phyloP scores from a whole-genome alignment of 306 rosid species.

The Acacia confusa region DNA sequence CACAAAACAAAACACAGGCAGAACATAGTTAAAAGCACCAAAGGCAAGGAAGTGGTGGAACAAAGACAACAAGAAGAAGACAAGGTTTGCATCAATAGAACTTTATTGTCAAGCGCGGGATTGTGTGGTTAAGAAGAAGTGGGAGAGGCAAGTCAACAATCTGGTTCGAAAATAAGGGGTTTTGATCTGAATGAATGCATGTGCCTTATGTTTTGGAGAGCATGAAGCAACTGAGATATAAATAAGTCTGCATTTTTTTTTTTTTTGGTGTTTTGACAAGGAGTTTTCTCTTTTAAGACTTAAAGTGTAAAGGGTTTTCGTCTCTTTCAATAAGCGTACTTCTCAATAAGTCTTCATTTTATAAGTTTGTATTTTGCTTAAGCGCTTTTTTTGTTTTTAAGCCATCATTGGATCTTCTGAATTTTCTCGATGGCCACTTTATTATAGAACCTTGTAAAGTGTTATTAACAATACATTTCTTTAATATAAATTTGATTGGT shows the following conservation, averaged over 20 bases:
- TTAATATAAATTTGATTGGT: not conserved
- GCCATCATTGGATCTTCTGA: not conserved
- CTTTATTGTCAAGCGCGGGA: not conserved
- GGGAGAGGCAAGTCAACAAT: slow-evolving; percentile 13
- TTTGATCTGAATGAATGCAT: slow-evolving; percentile 29
- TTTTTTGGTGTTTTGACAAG: too few relatives aligned
- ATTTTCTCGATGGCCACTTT: not conserved
- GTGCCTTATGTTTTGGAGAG: not conserved
- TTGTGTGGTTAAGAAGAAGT: not conserved
- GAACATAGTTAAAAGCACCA: not conserved
- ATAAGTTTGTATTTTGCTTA: too few relatives aligned
- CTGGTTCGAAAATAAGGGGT: not conserved
- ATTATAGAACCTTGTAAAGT: too few relatives aligned
- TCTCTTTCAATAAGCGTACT: fast-evolving
- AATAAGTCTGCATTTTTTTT: too few relatives aligned
- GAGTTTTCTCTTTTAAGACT: too few relatives aligned
- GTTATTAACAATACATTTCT: too few relatives aligned
- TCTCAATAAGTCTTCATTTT: not conserved
- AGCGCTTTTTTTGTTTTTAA: too few relatives aligned
- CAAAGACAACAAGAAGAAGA: not conserved
- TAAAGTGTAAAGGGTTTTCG: too few relatives aligned
- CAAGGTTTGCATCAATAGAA: not conserved
- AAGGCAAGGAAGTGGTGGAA: not conserved
- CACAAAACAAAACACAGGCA: slow-evolving; percentile 43
- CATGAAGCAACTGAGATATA: not conserved